Evolutionary conservation across 148 eudicot species (phyloP).

Genomic region (Camellia lanceoleosa): DNA sequence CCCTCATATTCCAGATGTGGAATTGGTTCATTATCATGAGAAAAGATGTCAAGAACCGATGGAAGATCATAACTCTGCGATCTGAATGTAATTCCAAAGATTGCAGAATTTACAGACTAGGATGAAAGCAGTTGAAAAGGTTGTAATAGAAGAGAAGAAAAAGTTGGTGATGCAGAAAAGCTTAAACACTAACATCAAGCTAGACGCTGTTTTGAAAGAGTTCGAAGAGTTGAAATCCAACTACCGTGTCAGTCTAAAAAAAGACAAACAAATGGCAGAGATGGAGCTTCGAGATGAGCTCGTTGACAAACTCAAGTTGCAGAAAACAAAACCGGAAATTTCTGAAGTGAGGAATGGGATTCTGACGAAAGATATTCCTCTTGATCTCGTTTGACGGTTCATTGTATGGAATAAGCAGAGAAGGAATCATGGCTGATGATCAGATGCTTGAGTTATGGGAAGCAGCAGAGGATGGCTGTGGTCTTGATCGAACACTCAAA

Average conservation of each 20-base stretch:
- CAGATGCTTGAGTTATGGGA: conserved; percentile 89
- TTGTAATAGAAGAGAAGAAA: conserved; percentile 45
- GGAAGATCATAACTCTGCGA: conserved; percentile 24
- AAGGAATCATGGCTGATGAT: conserved; percentile 47
- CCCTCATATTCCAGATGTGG: conserved; percentile 23
- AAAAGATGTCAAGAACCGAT: conserved; percentile 8
- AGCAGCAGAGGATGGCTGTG: conserved; percentile 42
- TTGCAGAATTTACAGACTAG: conserved; percentile 57
- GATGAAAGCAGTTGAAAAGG: conserved; percentile 56
- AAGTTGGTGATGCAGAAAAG: conserved; percentile 28
- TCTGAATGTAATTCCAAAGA: conserved; percentile 36
- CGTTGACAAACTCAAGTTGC: conserved; percentile 27
- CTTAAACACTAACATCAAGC: conserved; percentile 26
- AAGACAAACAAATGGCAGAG: conserved; percentile 21
- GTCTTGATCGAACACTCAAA: conserved; percentile 23
- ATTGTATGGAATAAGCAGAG: conserved; percentile 33
- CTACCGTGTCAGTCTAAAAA: conserved; percentile 23
- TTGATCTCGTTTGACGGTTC: conserved; percentile 61
- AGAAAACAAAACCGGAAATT: conserved; percentile 33
- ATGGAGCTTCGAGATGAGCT: conserved; percentile 14
- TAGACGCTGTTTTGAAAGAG: conserved; percentile 43
- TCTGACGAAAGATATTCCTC: conserved; percentile 83
- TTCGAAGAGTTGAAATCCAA: conserved; percentile 40
- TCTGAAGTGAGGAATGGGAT: conserved; percentile 41
- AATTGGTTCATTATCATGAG: conserved; percentile 22